Conservation (phyloP, 2,329 filamentous ascomycete species). For the Clonostachys sp. region DNA sequence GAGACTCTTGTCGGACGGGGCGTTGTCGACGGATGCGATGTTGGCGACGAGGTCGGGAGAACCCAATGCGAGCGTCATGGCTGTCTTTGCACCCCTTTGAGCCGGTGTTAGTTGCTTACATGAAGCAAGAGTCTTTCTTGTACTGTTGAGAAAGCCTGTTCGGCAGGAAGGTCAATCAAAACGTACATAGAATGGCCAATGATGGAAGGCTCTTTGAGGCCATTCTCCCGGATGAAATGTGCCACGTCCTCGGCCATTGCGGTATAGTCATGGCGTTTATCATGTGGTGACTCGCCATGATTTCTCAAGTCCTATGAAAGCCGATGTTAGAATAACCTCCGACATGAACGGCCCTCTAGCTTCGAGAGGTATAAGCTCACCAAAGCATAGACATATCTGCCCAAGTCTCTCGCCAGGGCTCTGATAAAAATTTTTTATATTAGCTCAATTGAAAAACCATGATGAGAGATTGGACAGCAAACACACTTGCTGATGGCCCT, state of each 20-base stretch:
- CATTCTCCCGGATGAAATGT: conserved; percentile 69
- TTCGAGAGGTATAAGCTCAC: conserved; percentile 38
- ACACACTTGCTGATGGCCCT: conserved; percentile 88
- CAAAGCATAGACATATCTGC: conserved; percentile 76
- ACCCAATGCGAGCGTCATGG: conserved; percentile 79
- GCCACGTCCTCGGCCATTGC: conserved; percentile 81
- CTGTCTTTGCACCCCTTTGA: conserved; percentile 79
- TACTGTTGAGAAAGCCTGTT: neutral
- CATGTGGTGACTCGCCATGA: conserved; percentile 85
- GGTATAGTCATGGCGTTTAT: conserved; percentile 70
- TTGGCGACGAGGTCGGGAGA: conserved; percentile 63
- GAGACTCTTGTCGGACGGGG: conserved; percentile 76
- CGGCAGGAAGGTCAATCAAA: neutral
- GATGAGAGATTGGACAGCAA: neutral
- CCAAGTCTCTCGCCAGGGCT: conserved; percentile 74
- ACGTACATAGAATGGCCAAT: conserved; percentile 90
- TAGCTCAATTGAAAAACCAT: conserved; percentile 1
- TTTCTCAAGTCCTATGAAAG: conserved; percentile 74
- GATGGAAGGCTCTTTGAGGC: conserved; percentile 65
- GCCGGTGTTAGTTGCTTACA: neutral
- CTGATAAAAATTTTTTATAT: conserved; percentile 37
- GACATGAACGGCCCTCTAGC: too few relatives aligned
- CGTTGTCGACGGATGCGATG: conserved; percentile 86
- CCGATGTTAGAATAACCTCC: neutral
- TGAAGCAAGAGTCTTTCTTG: neutral